phyloP scores from a whole-genome alignment of 495 filamentous ascomycete species.

The Astrothelium subdiscretum region DNA sequence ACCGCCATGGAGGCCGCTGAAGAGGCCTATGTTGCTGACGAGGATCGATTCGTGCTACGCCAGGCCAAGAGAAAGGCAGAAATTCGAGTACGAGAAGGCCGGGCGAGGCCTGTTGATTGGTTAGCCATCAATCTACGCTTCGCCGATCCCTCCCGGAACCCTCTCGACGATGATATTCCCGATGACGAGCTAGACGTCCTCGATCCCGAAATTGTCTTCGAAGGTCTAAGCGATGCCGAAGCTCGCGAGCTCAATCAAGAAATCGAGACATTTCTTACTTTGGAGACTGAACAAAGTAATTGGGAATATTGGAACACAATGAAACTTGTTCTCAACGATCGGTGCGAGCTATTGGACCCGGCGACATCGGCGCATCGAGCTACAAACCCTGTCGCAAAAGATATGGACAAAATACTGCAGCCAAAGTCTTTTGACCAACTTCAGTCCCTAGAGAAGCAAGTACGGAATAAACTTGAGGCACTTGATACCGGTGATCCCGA shows the following conservation, averaged over 20 bases:
- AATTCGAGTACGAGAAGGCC: conserved; percentile 86
- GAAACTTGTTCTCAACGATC: conserved; percentile 72
- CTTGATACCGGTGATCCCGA: conserved; percentile 91
- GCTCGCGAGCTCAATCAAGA: conserved; percentile 72
- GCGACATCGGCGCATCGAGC: conserved; percentile 54
- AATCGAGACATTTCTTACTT: conserved; percentile 68
- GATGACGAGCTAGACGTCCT: conserved; percentile 70
- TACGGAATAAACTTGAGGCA: conserved; percentile 68
- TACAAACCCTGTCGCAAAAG: conserved; percentile 67
- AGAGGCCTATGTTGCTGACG: conserved; percentile 70
- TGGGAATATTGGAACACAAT: conserved; percentile 84
- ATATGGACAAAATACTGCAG: conserved; percentile 75
- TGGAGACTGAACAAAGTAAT: conserved; percentile 70
- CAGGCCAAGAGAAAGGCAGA: conserved; percentile 97
- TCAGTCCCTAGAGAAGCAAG: conserved; percentile 70
- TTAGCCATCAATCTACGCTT: conserved; percentile 82
- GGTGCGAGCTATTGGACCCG: conserved; percentile 53
- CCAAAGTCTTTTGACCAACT: conserved; percentile 85
- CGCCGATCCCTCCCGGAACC: conserved; percentile 67
- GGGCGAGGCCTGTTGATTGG: conserved; percentile 91
- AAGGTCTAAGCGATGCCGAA: conserved; percentile 57
- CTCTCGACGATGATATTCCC: conserved; percentile 70
- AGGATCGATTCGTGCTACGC: conserved; percentile 91
- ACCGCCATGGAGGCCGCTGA: conserved; percentile 27
- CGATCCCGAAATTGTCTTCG: conserved; percentile 71